Evolutionary conservation across 164 flowering plant species (phyloP), one percentile per base, ranked within the genome.

Genomic region (Santalum album): DNA sequence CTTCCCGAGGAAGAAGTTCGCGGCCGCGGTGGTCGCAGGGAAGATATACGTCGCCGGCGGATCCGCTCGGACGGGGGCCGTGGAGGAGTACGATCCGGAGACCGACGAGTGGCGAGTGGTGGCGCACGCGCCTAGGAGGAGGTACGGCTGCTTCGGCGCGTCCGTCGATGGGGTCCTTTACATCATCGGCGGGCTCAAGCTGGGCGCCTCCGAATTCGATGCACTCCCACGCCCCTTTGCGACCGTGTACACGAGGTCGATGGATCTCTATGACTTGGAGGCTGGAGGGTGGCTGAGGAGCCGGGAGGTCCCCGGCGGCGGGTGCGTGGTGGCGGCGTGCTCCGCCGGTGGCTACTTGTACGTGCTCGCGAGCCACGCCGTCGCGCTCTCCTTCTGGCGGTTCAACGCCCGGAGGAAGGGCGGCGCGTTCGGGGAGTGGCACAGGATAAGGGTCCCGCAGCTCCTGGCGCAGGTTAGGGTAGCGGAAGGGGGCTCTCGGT

Each of bases 281-380:
- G 66, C 76, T 29, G 57, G 87, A 14, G 67, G 32, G 48, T 90
- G 98, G 98, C 44, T 83, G 71, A 64, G 90, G 69, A 78, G 87
- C 68, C 66, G 94, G 7, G 51, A 75, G 15, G 77, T 90, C 12
- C 97, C 97, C 1, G 86, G 83, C 18, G 96, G 97, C 1, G 97
- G 97, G 0, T 90, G 97, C 59, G 89, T 90, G 55, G 87, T 90
- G 72, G 91, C 89, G 17, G 96, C 87, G 1, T 85, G 94, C 55
- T 80, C 76, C 1, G 82, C 78, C 0, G 74, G 51, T 0, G 96
- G 84, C 1, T 20, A 57, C 58, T 65, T 90, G 4, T 90, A 78
- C 65, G 69, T 87, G 27, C 62, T 90, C 42, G 67, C 89, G 16
- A 90, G 94, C 66, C 96, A 87, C 57, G 87, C 94, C 25, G 89